Evolutionary conservation across 495 filamentous ascomycete species (phyloP).

Genomic region (Lasiosphaeria ovina): DNA sequence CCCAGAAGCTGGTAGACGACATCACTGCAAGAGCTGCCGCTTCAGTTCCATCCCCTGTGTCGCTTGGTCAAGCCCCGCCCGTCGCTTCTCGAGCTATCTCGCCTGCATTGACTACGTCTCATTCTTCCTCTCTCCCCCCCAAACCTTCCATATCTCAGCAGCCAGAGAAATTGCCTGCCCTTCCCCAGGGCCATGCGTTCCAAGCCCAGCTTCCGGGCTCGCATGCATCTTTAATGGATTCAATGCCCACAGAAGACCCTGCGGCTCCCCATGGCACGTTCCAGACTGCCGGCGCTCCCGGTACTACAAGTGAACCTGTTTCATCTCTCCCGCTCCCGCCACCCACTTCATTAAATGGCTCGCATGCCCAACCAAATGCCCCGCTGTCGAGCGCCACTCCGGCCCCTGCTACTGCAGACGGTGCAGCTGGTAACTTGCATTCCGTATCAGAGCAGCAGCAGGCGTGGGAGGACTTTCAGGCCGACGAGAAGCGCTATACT

Average conservation of each 20-base stretch:
- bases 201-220: conserved; percentile 23
- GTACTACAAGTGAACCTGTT: conserved; percentile 50
- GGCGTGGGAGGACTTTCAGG: conserved; percentile 79
- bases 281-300: conserved; percentile 51
- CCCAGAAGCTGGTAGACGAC: conserved; percentile 50
- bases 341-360: conserved; percentile 46
- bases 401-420: conserved; percentile 40
- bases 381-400: conserved; percentile 24
- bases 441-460: conserved; percentile 53
- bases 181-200: conserved; percentile 52
- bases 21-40: conserved; percentile 46
- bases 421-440: conserved; percentile 4
- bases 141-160: conserved; percentile 52
- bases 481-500: conserved; percentile 61
- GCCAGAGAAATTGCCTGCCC: conserved; percentile 23
- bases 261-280: conserved; percentile 45
- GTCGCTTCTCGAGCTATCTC: conserved; percentile 31
- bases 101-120: conserved; percentile 43
- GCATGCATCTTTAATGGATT: conserved; percentile 48
- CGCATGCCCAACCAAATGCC: conserved; percentile 19
- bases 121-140: conserved; percentile 51
- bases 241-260: conserved; percentile 43
- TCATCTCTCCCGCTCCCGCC: conserved; percentile 61
- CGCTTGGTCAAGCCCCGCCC: conserved; percentile 5
- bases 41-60: conserved; percentile 26